A percentile compares a stretch with the other conserved stretches of the same genome.
Conservation (phyloP, 176 grass and related monocot genomes). For the Avena insularis region DNA sequence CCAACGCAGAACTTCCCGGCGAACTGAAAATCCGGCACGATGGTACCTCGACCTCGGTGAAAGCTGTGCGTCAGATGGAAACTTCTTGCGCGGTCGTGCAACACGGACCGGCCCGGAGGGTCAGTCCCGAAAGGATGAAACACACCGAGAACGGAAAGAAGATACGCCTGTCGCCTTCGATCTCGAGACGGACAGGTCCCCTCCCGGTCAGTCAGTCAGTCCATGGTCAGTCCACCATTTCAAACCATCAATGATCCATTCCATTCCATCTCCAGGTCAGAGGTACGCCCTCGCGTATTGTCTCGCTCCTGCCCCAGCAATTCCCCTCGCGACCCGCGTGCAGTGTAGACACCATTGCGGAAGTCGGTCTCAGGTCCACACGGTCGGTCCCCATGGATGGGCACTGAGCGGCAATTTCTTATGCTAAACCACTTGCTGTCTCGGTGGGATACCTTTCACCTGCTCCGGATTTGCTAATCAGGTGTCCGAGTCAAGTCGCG, state of each 20-base stretch:
- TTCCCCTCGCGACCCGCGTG: neutral
- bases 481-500: neutral
- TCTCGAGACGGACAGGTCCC: neutral
- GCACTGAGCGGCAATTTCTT: neutral
- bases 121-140: neutral
- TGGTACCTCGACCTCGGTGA: too few species aligned
- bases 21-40: too few species aligned
- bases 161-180: neutral
- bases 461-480: neutral
- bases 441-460: neutral
- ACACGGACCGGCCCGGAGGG: neutral
- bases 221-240: constrained; percentile 18
- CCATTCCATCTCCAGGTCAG: neutral
- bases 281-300: neutral
- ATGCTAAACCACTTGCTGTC: neutral
- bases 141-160: neutral
- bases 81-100: neutral
- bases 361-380: constrained; percentile 15
- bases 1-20: too few species aligned
- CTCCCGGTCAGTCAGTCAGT: neutral
- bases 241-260: neutral
- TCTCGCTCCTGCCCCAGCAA: constrained; percentile 1
- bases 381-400: too few species aligned
- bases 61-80: neutral
- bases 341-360: neutral